phyloP scores from a whole-genome alignment of 1,139 yeast species.

The Taiozyma sp. region DNA sequence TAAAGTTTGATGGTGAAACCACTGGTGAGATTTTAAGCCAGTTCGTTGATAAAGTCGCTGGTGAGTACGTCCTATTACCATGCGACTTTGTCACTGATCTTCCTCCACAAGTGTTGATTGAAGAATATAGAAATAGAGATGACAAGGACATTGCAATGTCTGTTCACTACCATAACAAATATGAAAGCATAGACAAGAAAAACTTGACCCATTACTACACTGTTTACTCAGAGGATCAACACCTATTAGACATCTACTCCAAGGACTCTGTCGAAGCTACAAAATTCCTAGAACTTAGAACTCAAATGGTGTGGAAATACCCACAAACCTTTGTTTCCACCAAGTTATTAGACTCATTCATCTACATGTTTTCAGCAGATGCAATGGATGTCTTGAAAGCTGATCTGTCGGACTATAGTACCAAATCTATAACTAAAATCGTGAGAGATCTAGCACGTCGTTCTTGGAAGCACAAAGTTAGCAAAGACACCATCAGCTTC shows the following conservation, averaged over 20 bases:
- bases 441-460: conserved; percentile 85
- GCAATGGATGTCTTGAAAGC: conserved; percentile 38
- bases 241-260: conserved; percentile 65
- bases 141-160: conserved; percentile 65
- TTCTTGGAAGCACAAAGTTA: conserved; percentile 75
- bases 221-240: conserved; percentile 43
- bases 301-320: conserved; percentile 86
- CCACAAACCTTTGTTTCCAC: conserved; percentile 76
- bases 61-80: conserved; percentile 74
- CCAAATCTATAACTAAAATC: conserved; percentile 58
- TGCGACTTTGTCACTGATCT: conserved; percentile 91
- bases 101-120: conserved; percentile 85
- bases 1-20: conserved; percentile 40
- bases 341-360: conserved; percentile 66
- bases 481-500: conserved; percentile 58
- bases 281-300: conserved; percentile 69
- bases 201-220: conserved; percentile 53
- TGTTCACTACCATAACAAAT: conserved; percentile 62
- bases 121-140: conserved; percentile 68
- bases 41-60: conserved; percentile 35
- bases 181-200: conserved; percentile 77
- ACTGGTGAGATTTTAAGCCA: conserved; percentile 64
- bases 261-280: conserved; percentile 56
- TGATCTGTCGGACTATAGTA: conserved; percentile 26
- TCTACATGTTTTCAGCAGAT: conserved; percentile 65